Evolutionary conservation across 495 filamentous ascomycete genomes (phyloP).

Genomic region (Staphylotrichum longicolle): DNA sequence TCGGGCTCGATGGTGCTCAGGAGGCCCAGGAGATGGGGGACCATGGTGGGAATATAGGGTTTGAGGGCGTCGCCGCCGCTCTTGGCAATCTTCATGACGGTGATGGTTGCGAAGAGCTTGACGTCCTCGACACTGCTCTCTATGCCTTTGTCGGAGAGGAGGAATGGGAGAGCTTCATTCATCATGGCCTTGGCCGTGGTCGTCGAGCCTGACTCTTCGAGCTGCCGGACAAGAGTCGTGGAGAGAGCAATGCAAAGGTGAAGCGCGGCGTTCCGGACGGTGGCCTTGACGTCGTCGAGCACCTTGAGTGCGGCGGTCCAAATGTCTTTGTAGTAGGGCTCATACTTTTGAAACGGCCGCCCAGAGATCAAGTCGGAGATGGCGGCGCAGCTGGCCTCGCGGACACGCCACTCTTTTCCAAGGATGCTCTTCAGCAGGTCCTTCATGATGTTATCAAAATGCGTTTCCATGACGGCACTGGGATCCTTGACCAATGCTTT

Average conservation of each 20-base stretch:
- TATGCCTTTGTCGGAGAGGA: slow-evolving; percentile 83
- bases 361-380: slow-evolving; percentile 82
- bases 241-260: slow-evolving; percentile 79
- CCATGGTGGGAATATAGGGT: slow-evolving; percentile 75
- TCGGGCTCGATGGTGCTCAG: slow-evolving; percentile 85
- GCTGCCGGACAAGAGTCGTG: slow-evolving; percentile 73
- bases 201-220: slow-evolving; percentile 76
- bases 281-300: slow-evolving; percentile 91
- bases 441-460: slow-evolving; percentile 82
- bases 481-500: slow-evolving; percentile 84
- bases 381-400: slow-evolving; percentile 88
- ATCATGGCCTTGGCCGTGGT: slow-evolving; percentile 74
- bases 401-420: slow-evolving; percentile 86
- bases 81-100: slow-evolving; percentile 84
- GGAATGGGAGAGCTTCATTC: slow-evolving; percentile 78
- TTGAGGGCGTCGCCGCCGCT: slow-evolving; percentile 70
- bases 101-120: slow-evolving; percentile 66
- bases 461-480: slow-evolving; percentile 62
- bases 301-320: slow-evolving; percentile 81
- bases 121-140: slow-evolving; percentile 86
- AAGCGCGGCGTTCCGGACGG: slow-evolving; percentile 76
- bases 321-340: slow-evolving; percentile 78
- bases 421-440: slow-evolving; percentile 83
- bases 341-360: slow-evolving; percentile 70
- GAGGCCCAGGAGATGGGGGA: slow-evolving; percentile 74